These are phyloP conservation scores for Cicer yamashitae DNA, from an alignment of 306 rosid genomes.

Conservation along the genomic window DNA sequence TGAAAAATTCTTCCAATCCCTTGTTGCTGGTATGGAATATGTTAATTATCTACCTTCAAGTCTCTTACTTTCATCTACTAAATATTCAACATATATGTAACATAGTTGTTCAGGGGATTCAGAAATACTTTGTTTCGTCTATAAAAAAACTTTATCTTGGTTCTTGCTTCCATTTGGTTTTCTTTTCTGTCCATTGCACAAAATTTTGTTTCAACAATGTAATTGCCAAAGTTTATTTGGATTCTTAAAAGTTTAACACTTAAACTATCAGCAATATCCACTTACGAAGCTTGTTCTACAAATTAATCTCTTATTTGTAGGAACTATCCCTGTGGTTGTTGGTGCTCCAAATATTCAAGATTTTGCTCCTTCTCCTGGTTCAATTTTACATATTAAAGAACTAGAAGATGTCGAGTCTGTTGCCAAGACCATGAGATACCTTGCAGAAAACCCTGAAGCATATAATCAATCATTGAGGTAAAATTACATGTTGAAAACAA, in stretches of 20 bases:
- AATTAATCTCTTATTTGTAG: conserved; percentile 52
- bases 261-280: conserved; percentile 13
- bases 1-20: conserved; percentile 95
- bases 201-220: conserved; percentile 25
- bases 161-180: conserved; percentile 20
- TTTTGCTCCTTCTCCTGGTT: conserved; percentile 76
- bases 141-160: conserved; percentile 8
- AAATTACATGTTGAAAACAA: conserved; percentile 38
- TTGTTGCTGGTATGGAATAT: conserved; percentile 83
- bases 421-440: conserved; percentile 75
- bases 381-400: conserved; percentile 78
- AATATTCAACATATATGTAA: conserved; percentile 27
- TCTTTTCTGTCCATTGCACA: background rate
- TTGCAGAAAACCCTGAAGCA: conserved; percentile 82
- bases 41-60: conserved; percentile 35
- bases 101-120: conserved; percentile 14
- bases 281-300: conserved; percentile 31
- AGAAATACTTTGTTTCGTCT: conserved; percentile 5
- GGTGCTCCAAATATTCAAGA: conserved; percentile 97
- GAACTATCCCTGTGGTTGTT: conserved; percentile 88
- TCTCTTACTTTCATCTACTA: conserved; percentile 34
- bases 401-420: conserved; percentile 68
- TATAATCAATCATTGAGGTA: conserved; percentile 82
- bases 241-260: background rate
- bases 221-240: conserved; percentile 21